Evolutionary conservation across 495 filamentous ascomycete genomes (phyloP), one percentile per base, ranked within the genome.

Genomic region (Copromyces sp.): DNA sequence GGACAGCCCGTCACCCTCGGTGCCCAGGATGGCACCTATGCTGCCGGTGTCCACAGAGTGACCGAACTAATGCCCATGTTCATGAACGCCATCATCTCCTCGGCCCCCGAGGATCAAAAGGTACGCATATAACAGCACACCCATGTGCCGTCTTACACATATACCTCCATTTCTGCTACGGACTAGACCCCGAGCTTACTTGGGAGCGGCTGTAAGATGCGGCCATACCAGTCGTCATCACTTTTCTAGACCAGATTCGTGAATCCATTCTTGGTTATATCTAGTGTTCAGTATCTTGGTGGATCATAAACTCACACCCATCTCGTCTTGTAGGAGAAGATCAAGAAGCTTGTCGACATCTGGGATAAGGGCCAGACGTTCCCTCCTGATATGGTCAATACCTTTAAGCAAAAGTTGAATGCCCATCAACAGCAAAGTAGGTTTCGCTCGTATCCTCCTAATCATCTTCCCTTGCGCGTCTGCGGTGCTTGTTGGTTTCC

Each of bases 351-450:
- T 78, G 85, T 98, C 83, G 94, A 97, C 80, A 99, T 99, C 78
- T 99, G 95, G 95, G 95, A 98, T 79, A 94, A 94, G 74, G 94
- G 93, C 71, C 89, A 89, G 78, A 98, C 94, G 38, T 98, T 99
- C 82, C 94, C 95, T 37, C 80, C 88, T 29, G 79, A 89, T 40
- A 91, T 97, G 90, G 87, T 99, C 77, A 86, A 87, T 68, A 88
- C 88, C 17, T 97, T 97, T 87, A 97, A 94, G 80, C 87, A 94
- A 78, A 95, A 92, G 81, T 82, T 97, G 79, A 90, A 86, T 73
- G 84, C 88, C 72, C 83, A 87, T 41, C 78, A 81, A 79, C 82
- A 82, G 71, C 85, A 86, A 77, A 88, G 90, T 93, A 91, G 90
- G 91, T 89, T 79, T 65, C 38, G 73, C 80, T 74, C 68, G 16